These are phyloP conservation scores for Fraxinus latifolia DNA, from an alignment of 305 asterid species.

Conservation along the genomic window DNA sequence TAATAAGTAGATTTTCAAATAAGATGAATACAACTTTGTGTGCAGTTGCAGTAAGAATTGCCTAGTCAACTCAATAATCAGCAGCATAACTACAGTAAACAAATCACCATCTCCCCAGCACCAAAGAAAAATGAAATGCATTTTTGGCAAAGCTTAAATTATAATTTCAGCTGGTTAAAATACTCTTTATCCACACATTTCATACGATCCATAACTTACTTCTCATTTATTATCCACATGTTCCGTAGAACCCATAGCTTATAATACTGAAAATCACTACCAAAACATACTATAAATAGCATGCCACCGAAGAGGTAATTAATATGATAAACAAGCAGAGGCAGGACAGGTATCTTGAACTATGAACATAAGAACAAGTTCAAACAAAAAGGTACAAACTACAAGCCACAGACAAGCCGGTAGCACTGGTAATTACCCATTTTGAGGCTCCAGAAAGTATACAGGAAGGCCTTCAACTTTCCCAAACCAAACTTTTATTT, in stretches of 20 bases:
- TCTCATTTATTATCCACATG: neutral
- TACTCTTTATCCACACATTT: neutral
- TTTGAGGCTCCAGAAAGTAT: constrained; percentile 96
- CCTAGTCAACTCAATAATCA: constrained; percentile 10
- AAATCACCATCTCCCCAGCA: neutral
- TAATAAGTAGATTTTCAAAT: neutral
- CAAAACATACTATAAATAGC: neutral
- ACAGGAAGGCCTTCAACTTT: constrained; percentile 95
- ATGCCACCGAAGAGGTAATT: neutral
- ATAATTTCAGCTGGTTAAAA: neutral
- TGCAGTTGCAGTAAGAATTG: constrained; percentile 14
- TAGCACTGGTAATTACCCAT: constrained; percentile 59
- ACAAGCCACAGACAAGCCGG: constrained; percentile 23
- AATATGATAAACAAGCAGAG: neutral
- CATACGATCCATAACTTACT: neutral
- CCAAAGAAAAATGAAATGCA: neutral
- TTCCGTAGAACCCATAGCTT: neutral
- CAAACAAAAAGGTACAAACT: neutral
- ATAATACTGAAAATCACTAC: neutral
- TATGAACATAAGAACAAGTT: constrained; percentile 11
- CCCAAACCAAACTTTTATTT: constrained; percentile 90
- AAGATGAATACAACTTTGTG: neutral
- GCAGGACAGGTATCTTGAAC: constrained; percentile 6
- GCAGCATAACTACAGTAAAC: neutral
- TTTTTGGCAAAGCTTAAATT: neutral